phyloP scores from a whole-genome alignment of 2,329 filamentous ascomycete species.

The Bipolaris victoriae region DNA sequence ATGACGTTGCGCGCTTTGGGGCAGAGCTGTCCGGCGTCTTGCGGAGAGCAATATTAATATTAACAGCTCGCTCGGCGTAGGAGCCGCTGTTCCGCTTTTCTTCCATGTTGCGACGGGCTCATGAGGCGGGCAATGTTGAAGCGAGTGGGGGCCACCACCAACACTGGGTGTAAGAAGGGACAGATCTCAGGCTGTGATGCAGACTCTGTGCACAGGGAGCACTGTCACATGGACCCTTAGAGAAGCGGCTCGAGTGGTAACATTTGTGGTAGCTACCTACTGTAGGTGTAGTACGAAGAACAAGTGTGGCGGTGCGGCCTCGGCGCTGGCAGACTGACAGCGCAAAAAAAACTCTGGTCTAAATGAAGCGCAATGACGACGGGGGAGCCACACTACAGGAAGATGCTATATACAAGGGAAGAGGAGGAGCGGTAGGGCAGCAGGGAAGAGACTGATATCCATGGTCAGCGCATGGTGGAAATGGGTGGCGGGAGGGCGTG shows the following conservation, averaged over 20 bases:
- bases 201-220: slow-evolving; percentile 16
- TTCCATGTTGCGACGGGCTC: slow-evolving; percentile 38
- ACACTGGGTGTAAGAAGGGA: slow-evolving; percentile 19
- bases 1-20: slow-evolving; percentile 39
- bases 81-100: slow-evolving; percentile 35
- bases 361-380: slow-evolving; percentile 14
- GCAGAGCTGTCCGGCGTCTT: slow-evolving; percentile 37
- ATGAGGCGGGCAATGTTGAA: slow-evolving; percentile 24
- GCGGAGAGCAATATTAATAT: slow-evolving; percentile 24
- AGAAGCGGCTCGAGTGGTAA: slow-evolving; percentile 18
- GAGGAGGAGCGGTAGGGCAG: slow-evolving; percentile 14
- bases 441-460: slow-evolving; percentile 20
- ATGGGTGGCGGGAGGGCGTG: slow-evolving; percentile 23
- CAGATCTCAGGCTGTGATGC: slow-evolving; percentile 8
- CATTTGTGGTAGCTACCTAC: slow-evolving; percentile 34
- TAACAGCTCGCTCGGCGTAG: slow-evolving; percentile 30
- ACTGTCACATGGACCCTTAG: slow-evolving; percentile 30
- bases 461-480: slow-evolving; percentile 29
- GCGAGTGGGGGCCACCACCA: slow-evolving; percentile 18
- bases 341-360: slow-evolving; percentile 10
- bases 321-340: slow-evolving; percentile 10
- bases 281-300: neutral
- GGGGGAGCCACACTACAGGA: slow-evolving; percentile 8
- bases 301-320: slow-evolving; percentile 16
- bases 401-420: slow-evolving; percentile 31